Evolutionary conservation across 2,329 filamentous ascomycete species (phyloP), one percentile per base, ranked within the genome.

Genomic region (Fusarium cicatricum): DNA sequence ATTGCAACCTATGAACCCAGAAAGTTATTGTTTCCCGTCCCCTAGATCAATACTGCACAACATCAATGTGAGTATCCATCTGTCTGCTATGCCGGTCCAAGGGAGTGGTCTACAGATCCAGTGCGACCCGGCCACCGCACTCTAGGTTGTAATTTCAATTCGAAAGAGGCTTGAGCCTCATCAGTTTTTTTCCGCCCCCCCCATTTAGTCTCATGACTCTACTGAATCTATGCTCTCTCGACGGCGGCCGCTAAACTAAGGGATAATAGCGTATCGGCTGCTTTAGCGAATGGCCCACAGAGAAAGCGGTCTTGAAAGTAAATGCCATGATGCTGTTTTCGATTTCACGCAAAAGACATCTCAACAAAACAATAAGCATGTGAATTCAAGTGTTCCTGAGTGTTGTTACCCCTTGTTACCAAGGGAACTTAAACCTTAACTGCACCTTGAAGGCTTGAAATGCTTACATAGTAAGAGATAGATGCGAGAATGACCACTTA

Each of bases 361-460:
- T 42, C 28, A 43, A 42, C 33, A 42, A 34, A 45, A 48, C 14
- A 17, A 32, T 28, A 33, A 59, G 36, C 38, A 63, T 42, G 34
- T 63, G 59, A 59, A 60, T 8, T 29, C 42, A 59, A 34, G 26
- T 33, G 12, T 21, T 31, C 31, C 33, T 19, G 33, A 50, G 11
- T 32, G 12, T 31, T 46, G 16, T 31, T 46, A 17, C 37, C 51
- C 60, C 51, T 60, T 49, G 55, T 60, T 60, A 57, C 46, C 40
- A 15, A 33, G 43, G 45, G 48, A 42, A 64, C 60, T 60, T 17
- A 43, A 64, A 43, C 46, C 33, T 36, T 44, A 53, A 52, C 34
- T 32, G 26, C 28, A 50, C 37, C 26, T 21, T 29, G 17, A 14
- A 56, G 40, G n/a, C 40, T 34, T 52, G 29, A 45, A 37, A 31